These are phyloP conservation scores for Corinectria fuckeliana DNA, from an alignment of 2,329 filamentous ascomycete species.

Conservation along the genomic window DNA sequence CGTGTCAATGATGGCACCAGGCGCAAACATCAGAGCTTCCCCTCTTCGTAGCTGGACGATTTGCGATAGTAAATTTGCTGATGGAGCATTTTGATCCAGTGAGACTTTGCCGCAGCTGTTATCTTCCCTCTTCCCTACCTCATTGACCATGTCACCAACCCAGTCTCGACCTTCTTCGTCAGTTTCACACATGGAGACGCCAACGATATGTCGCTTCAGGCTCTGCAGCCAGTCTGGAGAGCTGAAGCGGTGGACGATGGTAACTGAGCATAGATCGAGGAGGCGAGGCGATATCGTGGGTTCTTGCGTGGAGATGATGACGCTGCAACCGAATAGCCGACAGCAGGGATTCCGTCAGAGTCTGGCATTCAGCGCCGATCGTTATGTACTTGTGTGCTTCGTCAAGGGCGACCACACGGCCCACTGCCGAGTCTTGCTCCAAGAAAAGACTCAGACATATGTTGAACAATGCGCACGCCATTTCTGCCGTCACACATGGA, in stretches of 20 bases:
- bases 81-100: not conserved
- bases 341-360: constrained; percentile 68
- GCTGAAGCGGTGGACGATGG: constrained; percentile 74
- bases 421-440: constrained; percentile 52
- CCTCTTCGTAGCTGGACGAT: constrained; percentile 53
- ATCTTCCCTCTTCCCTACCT: not conserved
- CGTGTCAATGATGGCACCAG: constrained; percentile 47
- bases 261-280: constrained; percentile 74
- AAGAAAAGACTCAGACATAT: constrained; percentile 73
- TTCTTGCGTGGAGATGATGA: constrained; percentile 77
- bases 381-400: constrained; percentile 82
- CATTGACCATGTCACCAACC: not conserved
- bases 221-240: constrained; percentile 67
- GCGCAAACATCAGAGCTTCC: constrained; percentile 55
- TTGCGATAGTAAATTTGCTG: constrained; percentile 46
- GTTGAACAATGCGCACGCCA: constrained; percentile 75
- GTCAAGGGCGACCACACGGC: constrained; percentile 72
- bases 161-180: not conserved
- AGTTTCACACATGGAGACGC: constrained; percentile 16
- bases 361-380: constrained; percentile 56
- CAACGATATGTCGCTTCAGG: constrained; percentile 53
- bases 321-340: constrained; percentile 72
- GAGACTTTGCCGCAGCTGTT: not conserved
- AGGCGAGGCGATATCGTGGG: constrained; percentile 73
- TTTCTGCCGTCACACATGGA: constrained; percentile 70